Percentiles rank a stretch among this genome's conserved stretches.
Conservation (phyloP, 208 protist genomes). For the Trypanosoma platydactyli region DNA sequence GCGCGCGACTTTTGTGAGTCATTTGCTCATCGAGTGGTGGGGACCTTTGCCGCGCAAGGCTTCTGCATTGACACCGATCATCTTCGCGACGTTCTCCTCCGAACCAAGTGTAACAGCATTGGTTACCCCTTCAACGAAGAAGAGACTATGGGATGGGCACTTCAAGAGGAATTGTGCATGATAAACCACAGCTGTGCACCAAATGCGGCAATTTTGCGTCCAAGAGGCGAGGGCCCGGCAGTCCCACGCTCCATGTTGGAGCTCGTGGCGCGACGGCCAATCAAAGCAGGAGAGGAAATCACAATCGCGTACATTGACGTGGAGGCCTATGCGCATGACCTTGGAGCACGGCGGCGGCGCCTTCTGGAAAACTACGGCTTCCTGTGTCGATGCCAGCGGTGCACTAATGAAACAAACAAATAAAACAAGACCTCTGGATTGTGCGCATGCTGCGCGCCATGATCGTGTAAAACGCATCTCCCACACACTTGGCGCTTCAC, state of each 20-base stretch:
- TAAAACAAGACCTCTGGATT: conserved; percentile 1
- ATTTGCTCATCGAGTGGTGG: conserved; percentile 37
- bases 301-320: conserved; percentile 48
- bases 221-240: not conserved
- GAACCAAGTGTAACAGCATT: conserved; percentile 73
- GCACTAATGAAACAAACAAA: not conserved
- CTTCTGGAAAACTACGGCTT: conserved; percentile 76
- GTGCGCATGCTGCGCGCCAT: no score
- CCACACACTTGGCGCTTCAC: no score
- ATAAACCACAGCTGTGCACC: conserved; percentile 84
- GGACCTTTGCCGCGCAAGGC: conserved; percentile 26
- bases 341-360: conserved; percentile 35
- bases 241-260: conserved; percentile 15
- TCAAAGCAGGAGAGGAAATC: conserved; percentile 22
- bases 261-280: conserved; percentile 17
- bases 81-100: conserved; percentile 58
- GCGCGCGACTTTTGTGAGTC: conserved; percentile 51
- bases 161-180: conserved; percentile 72
- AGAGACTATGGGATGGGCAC: conserved; percentile 72
- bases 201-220: conserved; percentile 64
- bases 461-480: no score
- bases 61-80: conserved; percentile 46
- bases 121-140: conserved; percentile 73
- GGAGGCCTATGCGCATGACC: conserved; percentile 41
- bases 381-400: conserved; percentile 33